Evolutionary conservation across 768 basidiomycete species (phyloP), one percentile per base, ranked within the genome.

Genomic region (Daedaleopsis sinensis): DNA sequence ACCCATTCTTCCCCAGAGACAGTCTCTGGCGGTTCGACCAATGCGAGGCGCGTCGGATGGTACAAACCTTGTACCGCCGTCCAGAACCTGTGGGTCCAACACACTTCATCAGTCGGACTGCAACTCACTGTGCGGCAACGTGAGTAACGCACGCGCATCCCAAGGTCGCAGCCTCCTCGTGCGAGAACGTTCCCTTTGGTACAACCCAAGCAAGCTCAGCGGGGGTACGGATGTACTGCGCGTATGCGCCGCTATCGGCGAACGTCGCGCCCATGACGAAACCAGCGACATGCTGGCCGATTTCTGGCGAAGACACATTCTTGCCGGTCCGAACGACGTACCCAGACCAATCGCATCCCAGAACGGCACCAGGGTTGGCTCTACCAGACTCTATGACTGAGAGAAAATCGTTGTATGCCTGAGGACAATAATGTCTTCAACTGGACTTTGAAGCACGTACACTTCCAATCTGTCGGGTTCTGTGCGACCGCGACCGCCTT

Each of bases 221-320:
- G 36, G 55, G 47, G 0, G 65, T 61, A 52, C 64, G 53, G 16
- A 70, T 59, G 59, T 73, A 75, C 55, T 75, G 71, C 6, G 72
- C 65, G 44, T 66, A 74, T 24, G 73, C 67, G 27, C 73, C 73
- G 35, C 65, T 32, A 46, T 67, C 57, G 12, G 42, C n/a, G 52
- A 58, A 69, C 56, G 61, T 52, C 38, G 64, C 68, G 46, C 73
- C 72, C 18, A 65, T 69, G 15, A 69, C 61, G 43, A 68, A 61
- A 13, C 72, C 71, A 2, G 72, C 71, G 46, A 71, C 70, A 38
- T 61, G 64, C 37, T 70, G 68, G 49, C 73, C 74, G 38, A 72
- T 42, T 18, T 60, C 57, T n/a, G 36, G 52, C 21, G 59, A 8
- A 10, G 56, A 55, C 46, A 67, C 57, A 36, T 61, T 46, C 44